A percentile compares a stretch with the other conserved stretches of the same genome.
Evolutionary conservation across 192 early-diverging fungal genomes (phyloP).

Genomic region (Mycoemilia scoparia): DNA sequence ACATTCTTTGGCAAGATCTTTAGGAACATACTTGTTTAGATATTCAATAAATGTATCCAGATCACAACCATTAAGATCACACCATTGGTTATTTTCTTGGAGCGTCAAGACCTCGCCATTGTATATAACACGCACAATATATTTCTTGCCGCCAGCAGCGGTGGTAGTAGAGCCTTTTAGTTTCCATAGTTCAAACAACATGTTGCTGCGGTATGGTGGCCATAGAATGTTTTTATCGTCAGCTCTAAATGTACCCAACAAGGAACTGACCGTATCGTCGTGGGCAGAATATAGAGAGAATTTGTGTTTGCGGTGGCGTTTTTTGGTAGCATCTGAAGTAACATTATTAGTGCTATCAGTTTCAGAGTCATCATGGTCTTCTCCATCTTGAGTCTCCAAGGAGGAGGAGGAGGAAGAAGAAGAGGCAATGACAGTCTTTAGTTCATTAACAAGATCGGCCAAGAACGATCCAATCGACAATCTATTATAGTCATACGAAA

Average conservation of each 20-base stretch:
- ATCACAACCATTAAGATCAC: constrained; percentile 24
- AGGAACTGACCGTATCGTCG: constrained; percentile 25
- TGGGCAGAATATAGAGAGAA: constrained; percentile 34
- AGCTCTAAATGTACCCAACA: constrained; percentile 17
- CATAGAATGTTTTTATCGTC: constrained; percentile 18
- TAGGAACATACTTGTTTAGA: constrained; percentile 15
- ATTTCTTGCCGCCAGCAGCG: constrained; percentile 5
- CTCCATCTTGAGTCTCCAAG: too few species aligned
- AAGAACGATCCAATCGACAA: constrained; percentile 28
- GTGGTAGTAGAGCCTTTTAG: constrained; percentile 10
- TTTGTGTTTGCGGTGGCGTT: constrained; percentile 11
- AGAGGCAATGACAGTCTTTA: constrained; percentile 9
- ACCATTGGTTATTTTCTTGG: constrained; percentile 10
- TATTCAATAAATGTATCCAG: constrained; percentile 13
- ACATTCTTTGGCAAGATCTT: constrained; percentile 15
- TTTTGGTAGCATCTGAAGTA: too few species aligned
- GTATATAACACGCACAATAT: constrained; percentile 35
- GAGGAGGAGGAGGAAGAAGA: too few species aligned
- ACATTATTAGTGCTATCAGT: too few species aligned
- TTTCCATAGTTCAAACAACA: constrained; percentile 34
- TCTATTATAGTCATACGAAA: constrained; percentile 7
- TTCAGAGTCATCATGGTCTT: too few species aligned
- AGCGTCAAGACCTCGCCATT: constrained; percentile 28
- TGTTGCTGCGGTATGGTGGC: constrained; percentile 35
- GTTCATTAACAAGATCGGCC: constrained; percentile 17